These are phyloP conservation scores for Paspalum vaginatum DNA, from an alignment of 176 grass and related monocot species.

Conservation along the genomic window DNA sequence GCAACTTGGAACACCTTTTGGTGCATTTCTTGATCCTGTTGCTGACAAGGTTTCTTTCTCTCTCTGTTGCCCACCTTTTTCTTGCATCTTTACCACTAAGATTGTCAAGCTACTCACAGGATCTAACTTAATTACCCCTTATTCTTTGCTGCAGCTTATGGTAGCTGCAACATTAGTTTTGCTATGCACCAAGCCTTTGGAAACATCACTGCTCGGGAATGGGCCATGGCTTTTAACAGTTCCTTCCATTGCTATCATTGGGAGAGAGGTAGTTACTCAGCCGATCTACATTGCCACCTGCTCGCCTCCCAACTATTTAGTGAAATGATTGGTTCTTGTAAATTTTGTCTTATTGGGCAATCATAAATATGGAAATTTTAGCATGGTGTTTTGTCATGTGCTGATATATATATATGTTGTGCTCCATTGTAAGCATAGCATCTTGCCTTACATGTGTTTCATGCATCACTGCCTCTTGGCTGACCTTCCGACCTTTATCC, in stretches of 20 bases:
- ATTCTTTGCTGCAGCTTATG: slow-evolving; percentile 80
- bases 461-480: slow-evolving; percentile 1
- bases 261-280: slow-evolving; percentile 84
- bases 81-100: slow-evolving; percentile 1
- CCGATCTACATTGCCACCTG: not conserved
- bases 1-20: slow-evolving; percentile 92
- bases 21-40: slow-evolving; percentile 99
- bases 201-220: slow-evolving; percentile 58
- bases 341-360: not conserved
- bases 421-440: slow-evolving; percentile 15
- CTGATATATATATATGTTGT: slow-evolving; percentile 15
- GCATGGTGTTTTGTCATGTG: not conserved
- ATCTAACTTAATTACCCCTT: slow-evolving; percentile 32
- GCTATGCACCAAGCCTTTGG: slow-evolving; percentile 85
- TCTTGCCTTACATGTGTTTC: not conserved
- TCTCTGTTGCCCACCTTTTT: slow-evolving; percentile 5
- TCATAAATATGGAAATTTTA: slow-evolving; percentile 1
- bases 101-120: not conserved
- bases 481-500: not conserved
- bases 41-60: slow-evolving; percentile 86
- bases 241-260: slow-evolving; percentile 98
- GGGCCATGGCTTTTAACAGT: slow-evolving; percentile 88
- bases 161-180: slow-evolving; percentile 92
- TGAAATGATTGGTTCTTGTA: slow-evolving; percentile 16
- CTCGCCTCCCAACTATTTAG: not conserved